Evolutionary conservation across 495 filamentous ascomycete species (phyloP), one percentile per base, ranked within the genome.

Genomic region (Rusavskia elegans): DNA sequence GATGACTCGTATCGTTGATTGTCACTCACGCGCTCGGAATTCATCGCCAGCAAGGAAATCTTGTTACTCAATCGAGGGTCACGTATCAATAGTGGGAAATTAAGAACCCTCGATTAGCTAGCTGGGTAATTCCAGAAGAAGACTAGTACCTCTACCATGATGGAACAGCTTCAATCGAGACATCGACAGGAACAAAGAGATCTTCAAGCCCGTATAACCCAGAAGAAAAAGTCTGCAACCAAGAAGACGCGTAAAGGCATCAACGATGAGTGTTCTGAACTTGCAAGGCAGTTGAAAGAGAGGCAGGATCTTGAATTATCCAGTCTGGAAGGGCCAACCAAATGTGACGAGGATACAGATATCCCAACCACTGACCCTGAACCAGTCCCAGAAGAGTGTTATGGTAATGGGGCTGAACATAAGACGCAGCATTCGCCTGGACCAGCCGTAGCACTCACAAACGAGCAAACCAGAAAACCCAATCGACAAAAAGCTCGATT

Each of bases 241-340:
- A 98, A 96, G 69, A 97, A 95, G 75, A 96, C 88, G 16, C 79
- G 92, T 30, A 93, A 88, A 66, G 83, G 82, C 39, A 74, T 97
- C 57, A 89, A 85, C 59, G 80, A 87, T 55, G 85, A 93, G 68
- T 92, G 87, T 64, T 82, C 81, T 29, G 69, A 75, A 51, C 73
- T 90, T 52, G 85, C 90, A 65, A 64, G 69, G 19, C 71, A 83
- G 32, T 64, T 89, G n/a, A 76, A 75, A 45, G 79, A 83, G 52
- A 68, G 66, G 45, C 89, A 94, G 2, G 72, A 73, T 29, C 64
- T 63, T 1, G 90, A 97, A 60, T 59, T 86, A 2, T 71, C 77
- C 13, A 67, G 68, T 49, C 78, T 76, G 30, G 41, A 16, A 45
- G 16, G 8, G 48, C 40, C 5, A 30, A 44, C 16, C 37, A 41